A percentile compares a stretch with the other conserved stretches of the same genome.
Conservation (phyloP, 140 eudicot genomes). For the Senecio squalidus region DNA sequence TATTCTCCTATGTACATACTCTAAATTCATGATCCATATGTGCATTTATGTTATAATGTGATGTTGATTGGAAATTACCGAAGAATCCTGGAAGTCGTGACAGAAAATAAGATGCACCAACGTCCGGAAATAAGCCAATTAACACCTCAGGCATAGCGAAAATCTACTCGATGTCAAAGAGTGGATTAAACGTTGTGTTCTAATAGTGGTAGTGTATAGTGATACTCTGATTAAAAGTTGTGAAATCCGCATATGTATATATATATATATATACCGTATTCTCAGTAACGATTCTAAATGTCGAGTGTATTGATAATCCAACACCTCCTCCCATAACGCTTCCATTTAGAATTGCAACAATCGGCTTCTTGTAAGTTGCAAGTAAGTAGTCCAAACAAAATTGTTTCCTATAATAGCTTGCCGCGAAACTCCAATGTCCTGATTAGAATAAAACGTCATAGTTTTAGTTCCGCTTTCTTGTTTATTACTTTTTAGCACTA, state of each 20-base stretch:
- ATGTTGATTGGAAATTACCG: slow-evolving; percentile 24
- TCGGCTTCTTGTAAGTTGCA: slow-evolving; percentile 46
- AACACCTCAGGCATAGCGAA: slow-evolving; percentile 57
- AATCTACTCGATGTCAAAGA: slow-evolving; percentile 6
- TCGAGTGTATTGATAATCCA: slow-evolving; percentile 48
- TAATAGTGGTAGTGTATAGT: too few species aligned
- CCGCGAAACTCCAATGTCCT: slow-evolving; percentile 53
- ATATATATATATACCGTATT: slow-evolving; percentile 36
- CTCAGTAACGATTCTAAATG: slow-evolving; percentile 45
- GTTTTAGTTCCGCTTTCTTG: neutral
- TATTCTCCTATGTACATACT: slow-evolving; percentile 31
- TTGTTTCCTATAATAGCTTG: slow-evolving; percentile 34
- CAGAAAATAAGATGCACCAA: slow-evolving; percentile 52
- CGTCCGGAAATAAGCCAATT: slow-evolving; percentile 43
- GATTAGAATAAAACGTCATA: neutral
- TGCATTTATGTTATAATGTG: neutral
- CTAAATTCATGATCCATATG: too few species aligned
- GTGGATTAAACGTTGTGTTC: too few species aligned
- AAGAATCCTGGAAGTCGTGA: slow-evolving; percentile 44
- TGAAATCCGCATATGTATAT: neutral
- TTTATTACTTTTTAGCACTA: neutral
- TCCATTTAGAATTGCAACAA: slow-evolving; percentile 38
- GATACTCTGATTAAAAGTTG: too few species aligned
- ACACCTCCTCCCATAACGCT: slow-evolving; percentile 62
- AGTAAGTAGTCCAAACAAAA: slow-evolving; percentile 40